A percentile compares a stretch with the other conserved stretches of the same genome.
These are phyloP conservation scores for Pseudozyma hubeiensis DNA, from an alignment of 1,284 basidiomycete genomes.

Conservation along the genomic window DNA sequence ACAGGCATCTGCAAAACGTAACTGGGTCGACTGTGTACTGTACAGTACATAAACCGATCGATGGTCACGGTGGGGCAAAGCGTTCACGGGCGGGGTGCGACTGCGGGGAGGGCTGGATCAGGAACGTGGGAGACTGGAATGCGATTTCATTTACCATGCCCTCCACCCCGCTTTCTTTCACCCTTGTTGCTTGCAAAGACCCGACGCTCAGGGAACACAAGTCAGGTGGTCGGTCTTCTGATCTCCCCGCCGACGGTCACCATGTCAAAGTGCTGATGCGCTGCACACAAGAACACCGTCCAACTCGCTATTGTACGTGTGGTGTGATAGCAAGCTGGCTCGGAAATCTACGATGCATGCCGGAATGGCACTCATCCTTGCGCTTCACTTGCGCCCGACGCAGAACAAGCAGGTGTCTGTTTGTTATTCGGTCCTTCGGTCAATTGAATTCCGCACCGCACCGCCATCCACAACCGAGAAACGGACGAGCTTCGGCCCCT, in stretches of 20 bases:
- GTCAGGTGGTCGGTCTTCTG: no score
- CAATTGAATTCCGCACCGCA: constrained; percentile 4
- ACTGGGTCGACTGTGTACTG: no score
- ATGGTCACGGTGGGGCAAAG: constrained; percentile 12
- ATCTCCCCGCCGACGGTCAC: no score
- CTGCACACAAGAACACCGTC: neutral
- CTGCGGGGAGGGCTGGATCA: constrained; percentile 3
- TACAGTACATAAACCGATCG: constrained; percentile 2
- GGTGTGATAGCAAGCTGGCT: neutral
- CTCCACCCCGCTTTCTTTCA: no score
- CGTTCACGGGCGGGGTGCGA: neutral
- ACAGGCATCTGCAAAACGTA: no score
- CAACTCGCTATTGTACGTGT: neutral
- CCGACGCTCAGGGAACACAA: no score
- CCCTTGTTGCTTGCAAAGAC: no score
- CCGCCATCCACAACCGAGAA: constrained; percentile 13
- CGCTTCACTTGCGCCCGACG: no score
- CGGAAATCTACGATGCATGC: neutral
- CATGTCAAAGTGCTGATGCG: no score
- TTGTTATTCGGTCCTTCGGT: neutral
- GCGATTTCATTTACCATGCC: neutral
- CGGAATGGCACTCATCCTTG: neutral
- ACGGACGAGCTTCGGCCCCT: constrained; percentile 25
- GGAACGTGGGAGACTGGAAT: constrained; percentile 12
- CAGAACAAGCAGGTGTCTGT: no score